Evolutionary conservation across 805 yeast genomes (phyloP), one percentile per base, ranked within the genome.

Genomic region (Candida tibetensis): DNA sequence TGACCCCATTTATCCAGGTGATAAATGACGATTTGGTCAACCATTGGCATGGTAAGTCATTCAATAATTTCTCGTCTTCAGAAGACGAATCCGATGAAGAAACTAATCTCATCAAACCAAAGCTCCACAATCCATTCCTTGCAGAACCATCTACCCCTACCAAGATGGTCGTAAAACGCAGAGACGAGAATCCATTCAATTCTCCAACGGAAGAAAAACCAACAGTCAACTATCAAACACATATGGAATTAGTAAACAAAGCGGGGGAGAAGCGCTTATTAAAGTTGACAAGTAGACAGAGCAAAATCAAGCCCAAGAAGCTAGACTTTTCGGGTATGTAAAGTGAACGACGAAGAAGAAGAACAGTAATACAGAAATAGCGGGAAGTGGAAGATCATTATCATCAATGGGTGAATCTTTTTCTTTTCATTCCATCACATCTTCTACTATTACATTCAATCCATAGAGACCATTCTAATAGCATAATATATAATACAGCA

Each of bases 41-140:
- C 13, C 57, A 58, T 23, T 69, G 74, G 74, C 62, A 66, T 38
- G 67, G 63, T 2, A 57, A 58, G 28, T 61, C 70, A 4, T 52
- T 44, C 46, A 49, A 51, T 28, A 48, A 48, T 40, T 48, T 48
- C 30, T 62, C 52, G 23, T 53, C 62, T 1, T 58, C 62, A n/a
- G 70, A 61, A 22, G 66, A 61, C 25, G 64, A 30, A 49, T 39
- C 37, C 16, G 25, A 21, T 7, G 48, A 47, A 16, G 13, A 53
- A 4, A 46, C 34, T 2, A 61, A 60, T 35, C 66, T 65, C 9
- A 30, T 28, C n/a, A 38, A 17, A 13, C 32, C 36, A 18, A 33
- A 29, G 22, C 30, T 25, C n/a, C 19, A 19, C 17, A 40, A 27
- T 4, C 39, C 37, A 9, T 32, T 34, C 23, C 14, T 31, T 7